phyloP scores from a whole-genome alignment of 2,329 filamentous ascomycete genomes.

The Sclerotinia spermophila region DNA sequence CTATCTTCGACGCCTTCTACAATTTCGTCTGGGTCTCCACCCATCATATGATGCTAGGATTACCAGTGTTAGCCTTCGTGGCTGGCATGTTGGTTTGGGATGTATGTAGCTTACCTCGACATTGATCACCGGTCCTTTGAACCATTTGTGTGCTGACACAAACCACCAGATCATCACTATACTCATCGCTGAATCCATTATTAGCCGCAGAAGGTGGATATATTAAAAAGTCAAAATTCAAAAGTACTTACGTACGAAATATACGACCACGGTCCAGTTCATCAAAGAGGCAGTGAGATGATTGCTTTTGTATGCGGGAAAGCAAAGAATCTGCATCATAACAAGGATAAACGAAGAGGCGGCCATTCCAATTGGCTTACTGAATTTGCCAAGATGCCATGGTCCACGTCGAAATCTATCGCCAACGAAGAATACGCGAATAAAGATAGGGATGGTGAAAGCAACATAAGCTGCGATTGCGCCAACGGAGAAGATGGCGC shows the following conservation, averaged over 20 bases:
- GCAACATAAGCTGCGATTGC: slow-evolving; percentile 61
- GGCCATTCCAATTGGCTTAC: slow-evolving; percentile 51
- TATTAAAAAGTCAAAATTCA: background rate
- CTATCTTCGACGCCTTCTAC: slow-evolving; percentile 30
- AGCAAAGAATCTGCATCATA: slow-evolving; percentile 64
- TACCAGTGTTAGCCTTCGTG: slow-evolving; percentile 21
- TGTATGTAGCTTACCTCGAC: slow-evolving; percentile 41
- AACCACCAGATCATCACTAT: slow-evolving; percentile 56
- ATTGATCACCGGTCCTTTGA: slow-evolving; percentile 63
- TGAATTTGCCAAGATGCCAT: slow-evolving; percentile 61
- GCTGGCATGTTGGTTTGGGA: slow-evolving; percentile 12
- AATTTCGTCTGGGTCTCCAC: slow-evolving; percentile 26
- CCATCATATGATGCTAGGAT: slow-evolving; percentile 34
- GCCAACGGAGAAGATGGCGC: slow-evolving; percentile 64
- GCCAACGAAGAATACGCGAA: slow-evolving; percentile 56
- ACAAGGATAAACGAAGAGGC: slow-evolving; percentile 57
- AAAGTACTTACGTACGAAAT: slow-evolving; percentile 44
- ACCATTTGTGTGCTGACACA: slow-evolving; percentile 59
- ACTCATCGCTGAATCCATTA: slow-evolving; percentile 44
- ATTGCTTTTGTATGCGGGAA: slow-evolving; percentile 52
- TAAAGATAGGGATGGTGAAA: slow-evolving; percentile 54
- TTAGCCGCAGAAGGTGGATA: slow-evolving; percentile 19
- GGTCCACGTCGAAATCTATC: slow-evolving; percentile 60
- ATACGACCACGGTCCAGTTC: slow-evolving; percentile 65
- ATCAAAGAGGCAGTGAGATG: slow-evolving; percentile 50